Evolutionary conservation across 495 filamentous ascomycete genomes (phyloP).

Genomic region (Xylona heveae): DNA sequence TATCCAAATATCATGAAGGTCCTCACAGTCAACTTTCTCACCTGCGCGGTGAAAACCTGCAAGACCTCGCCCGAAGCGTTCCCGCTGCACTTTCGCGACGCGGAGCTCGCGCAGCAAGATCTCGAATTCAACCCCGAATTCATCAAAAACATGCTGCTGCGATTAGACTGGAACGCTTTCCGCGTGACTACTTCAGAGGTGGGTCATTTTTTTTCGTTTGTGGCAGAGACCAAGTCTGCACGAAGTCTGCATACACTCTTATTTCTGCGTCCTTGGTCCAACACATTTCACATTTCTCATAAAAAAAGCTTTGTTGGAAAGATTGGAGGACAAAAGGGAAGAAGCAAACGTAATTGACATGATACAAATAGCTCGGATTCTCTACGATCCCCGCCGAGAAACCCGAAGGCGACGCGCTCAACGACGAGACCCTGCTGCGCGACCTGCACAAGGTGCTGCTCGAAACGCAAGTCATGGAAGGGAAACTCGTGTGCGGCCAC

Average conservation of each 20-base stretch:
- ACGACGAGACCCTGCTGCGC: conserved; percentile 41
- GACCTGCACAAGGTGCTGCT: conserved; percentile 68
- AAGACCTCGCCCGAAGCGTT: conserved; percentile 57
- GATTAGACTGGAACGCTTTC: conserved; percentile 75
- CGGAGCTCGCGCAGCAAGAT: conserved; percentile 67
- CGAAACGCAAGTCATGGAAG: conserved; percentile 73
- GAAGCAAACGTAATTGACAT: neutral
- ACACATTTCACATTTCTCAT: no score
- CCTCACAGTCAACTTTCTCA: conserved; percentile 89
- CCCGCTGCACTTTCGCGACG: conserved; percentile 77
- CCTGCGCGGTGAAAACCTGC: conserved; percentile 87
- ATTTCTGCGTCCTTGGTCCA: conserved; percentile 1
- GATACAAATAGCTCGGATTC: conserved; percentile 49
- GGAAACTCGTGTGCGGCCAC: conserved; percentile 72
- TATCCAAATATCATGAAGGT: no score
- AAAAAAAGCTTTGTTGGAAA: no score
- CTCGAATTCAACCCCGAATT: conserved; percentile 60
- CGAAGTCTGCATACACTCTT: conserved; percentile 1
- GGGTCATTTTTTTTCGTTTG: conserved; percentile 10
- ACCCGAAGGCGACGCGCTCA: conserved; percentile 32
- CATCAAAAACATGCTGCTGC: conserved; percentile 59
- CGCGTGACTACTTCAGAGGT: conserved; percentile 61
- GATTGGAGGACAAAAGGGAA: no score
- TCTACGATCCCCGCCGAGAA: conserved; percentile 43
- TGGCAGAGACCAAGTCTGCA: conserved; percentile 3